Percentiles rank a stretch among this genome's conserved stretches.
These are phyloP conservation scores for Chrysanthemum makinoi DNA, from an alignment of 129 eudicot species.

Conservation along the genomic window DNA sequence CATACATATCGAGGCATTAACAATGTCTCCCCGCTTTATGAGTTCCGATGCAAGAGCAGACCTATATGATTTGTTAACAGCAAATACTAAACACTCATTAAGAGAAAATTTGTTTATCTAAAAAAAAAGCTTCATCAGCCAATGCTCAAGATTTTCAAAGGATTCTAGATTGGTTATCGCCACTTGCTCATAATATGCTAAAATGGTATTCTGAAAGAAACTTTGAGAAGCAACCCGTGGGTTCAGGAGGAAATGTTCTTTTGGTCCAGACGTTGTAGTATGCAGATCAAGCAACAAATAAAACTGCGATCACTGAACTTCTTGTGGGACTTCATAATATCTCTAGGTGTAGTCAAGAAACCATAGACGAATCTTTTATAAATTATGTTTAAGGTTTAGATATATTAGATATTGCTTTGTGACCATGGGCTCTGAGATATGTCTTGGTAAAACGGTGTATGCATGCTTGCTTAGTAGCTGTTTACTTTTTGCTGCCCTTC, in stretches of 20 bases:
- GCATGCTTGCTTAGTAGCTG: neutral
- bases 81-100: slow-evolving; percentile 50
- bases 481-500: neutral
- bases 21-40: slow-evolving; percentile 69
- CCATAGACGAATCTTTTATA: slow-evolving; percentile 37
- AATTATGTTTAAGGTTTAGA: slow-evolving; percentile 33
- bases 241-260: slow-evolving; percentile 50
- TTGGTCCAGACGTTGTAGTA: slow-evolving; percentile 80
- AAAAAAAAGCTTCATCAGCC: slow-evolving; percentile 37
- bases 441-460: neutral
- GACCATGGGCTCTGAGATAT: neutral
- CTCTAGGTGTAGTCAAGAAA: slow-evolving; percentile 46
- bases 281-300: slow-evolving; percentile 67
- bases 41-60: slow-evolving; percentile 83
- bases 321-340: slow-evolving; percentile 84
- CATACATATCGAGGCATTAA: slow-evolving; percentile 67
- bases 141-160: slow-evolving; percentile 40
- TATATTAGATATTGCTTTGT: slow-evolving; percentile 8
- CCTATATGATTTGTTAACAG: slow-evolving; percentile 73
- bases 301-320: slow-evolving; percentile 73
- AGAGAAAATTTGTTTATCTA: slow-evolving; percentile 53
- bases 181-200: no score
- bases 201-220: no score
- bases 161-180: no score
- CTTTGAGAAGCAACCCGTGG: no score